Evolutionary conservation across 768 basidiomycete species (phyloP).

Genomic region (Amanita fuliginea): DNA sequence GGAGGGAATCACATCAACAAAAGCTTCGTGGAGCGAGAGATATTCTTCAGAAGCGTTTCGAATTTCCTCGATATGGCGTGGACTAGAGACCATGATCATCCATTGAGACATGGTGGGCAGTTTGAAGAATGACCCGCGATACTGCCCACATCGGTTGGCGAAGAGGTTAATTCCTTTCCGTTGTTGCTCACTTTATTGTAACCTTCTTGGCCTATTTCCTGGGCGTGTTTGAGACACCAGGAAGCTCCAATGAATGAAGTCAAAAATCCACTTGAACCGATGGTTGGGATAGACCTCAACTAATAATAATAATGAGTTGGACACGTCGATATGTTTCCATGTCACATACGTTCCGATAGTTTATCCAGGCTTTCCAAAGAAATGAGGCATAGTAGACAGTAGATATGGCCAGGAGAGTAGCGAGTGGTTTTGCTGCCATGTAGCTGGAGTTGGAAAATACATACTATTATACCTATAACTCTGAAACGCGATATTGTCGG

Average conservation of each 20-base stretch:
- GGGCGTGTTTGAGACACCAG: constrained; percentile 14
- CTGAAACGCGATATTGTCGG: too few relatives aligned
- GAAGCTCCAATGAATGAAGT: constrained; percentile 21
- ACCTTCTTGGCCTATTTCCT: constrained; percentile 20
- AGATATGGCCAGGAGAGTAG: neutral
- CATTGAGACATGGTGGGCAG: constrained; percentile 32
- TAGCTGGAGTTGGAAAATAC: too few relatives aligned
- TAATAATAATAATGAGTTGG: neutral
- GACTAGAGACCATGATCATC: constrained; percentile 31
- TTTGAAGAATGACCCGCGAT: constrained; percentile 25
- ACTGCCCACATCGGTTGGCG: constrained; percentile 8
- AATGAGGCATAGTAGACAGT: neutral
- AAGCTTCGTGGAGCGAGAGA: constrained; percentile 28
- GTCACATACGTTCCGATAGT: neutral
- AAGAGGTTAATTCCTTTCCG: neutral
- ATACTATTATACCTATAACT: too few relatives aligned
- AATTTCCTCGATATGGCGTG: constrained; percentile 31
- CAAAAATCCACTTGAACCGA: constrained; percentile 22
- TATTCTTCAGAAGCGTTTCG: constrained; percentile 35
- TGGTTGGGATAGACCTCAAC: constrained; percentile 22
- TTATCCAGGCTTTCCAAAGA: neutral
- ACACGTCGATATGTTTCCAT: neutral
- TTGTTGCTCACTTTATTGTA: constrained; percentile 16
- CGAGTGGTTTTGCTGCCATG: neutral
- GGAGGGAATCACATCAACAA: constrained; percentile 12